Base-by-base conservation (phyloP, 345 rosid species). In the Lepidium africanum region DNA sequence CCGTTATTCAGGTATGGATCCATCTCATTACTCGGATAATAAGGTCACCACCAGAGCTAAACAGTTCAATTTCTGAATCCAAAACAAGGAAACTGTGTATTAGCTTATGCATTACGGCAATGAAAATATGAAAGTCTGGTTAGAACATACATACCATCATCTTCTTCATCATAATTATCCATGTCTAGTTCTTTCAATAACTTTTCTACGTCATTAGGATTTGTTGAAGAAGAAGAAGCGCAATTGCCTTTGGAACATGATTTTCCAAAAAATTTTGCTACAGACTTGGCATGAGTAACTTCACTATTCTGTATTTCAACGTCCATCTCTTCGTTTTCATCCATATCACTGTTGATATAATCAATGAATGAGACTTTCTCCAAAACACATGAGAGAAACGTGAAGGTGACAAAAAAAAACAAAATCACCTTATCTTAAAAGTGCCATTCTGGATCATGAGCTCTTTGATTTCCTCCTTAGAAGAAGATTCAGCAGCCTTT, bases 101-200 rank as follows among this genome's bases (percentile, higher is more conserved):
- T 27, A 66, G 10, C 49, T 36, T 15, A 33, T 47, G 36, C 5
- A 69, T 27, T 13, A 49, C 36, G 3, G 11, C 7, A 5, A 33
- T 45, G 49, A 59, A 41, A 7, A 16, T 9, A 15, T 32, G 15
- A 1, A 43, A 47, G 6, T 36, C 12, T 7, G 8, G 2, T 27
- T 19, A 17, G 21, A 8, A 54, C 4, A 67, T 37, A 27, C 19
- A 53, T 79, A 87, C 91, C 96, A 39, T 80, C 90, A 73, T 87
- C 97, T 68, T 91, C 95, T 30, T 91, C 92, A 62, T 93, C 90
- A 52, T 93, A 93, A 70, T 81, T 65, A 37, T 86, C 97, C 96
- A 93, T 85, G 78, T 88, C 83, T 54, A 92, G 87, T 72, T 87
- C 94, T 75, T 74, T 78, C 67, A 93, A 50, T 23, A 81, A 95